Evolutionary conservation across 495 filamentous ascomycete genomes (phyloP).

Genomic region (Aspergillus biplanus): DNA sequence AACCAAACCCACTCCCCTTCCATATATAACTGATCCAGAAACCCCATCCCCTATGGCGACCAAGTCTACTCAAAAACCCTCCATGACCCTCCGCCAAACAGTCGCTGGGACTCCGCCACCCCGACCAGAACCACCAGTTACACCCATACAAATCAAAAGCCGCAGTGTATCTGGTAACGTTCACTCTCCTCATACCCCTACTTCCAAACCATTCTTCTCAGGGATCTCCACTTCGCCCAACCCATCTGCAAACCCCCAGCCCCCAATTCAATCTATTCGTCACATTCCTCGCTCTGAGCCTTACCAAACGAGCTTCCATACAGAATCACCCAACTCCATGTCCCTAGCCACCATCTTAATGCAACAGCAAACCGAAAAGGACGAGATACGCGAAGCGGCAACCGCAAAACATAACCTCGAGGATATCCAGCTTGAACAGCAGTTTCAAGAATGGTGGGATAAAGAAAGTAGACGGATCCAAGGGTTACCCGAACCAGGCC

Average conservation of each 20-base stretch:
- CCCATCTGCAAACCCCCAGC: slow-evolving; percentile 11
- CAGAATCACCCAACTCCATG: slow-evolving; percentile 61
- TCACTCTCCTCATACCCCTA: slow-evolving; percentile 15
- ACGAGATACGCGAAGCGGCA: slow-evolving; percentile 76
- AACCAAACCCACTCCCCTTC: slow-evolving; percentile 26
- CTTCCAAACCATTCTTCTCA: slow-evolving; percentile 28
- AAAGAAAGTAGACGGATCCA: slow-evolving; percentile 75
- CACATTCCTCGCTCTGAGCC: slow-evolving; percentile 48
- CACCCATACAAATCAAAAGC: slow-evolving; percentile 31
- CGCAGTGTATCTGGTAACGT: slow-evolving; percentile 35
- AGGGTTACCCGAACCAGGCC: slow-evolving; percentile 62
- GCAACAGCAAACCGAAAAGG: slow-evolving; percentile 84
- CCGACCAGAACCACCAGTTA: slow-evolving; percentile 32
- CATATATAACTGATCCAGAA: slow-evolving; percentile 27
- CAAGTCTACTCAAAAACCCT: slow-evolving; percentile 45
- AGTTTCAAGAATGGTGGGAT: slow-evolving; percentile 99
- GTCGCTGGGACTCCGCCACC: slow-evolving; percentile 54
- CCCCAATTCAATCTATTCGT: slow-evolving; percentile 49
- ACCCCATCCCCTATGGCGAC: slow-evolving; percentile 26
- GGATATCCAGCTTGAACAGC: slow-evolving; percentile 95
- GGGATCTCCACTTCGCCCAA: slow-evolving; percentile 24
- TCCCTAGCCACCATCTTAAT: slow-evolving; percentile 87
- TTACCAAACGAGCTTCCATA: slow-evolving; percentile 38
- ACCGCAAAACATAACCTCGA: slow-evolving; percentile 81
- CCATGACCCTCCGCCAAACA: slow-evolving; percentile 67